Percentiles rank a stretch among this genome's conserved stretches.
Evolutionary conservation across 164 flowering plant genomes (phyloP).

Genomic region (Liriodendron chinense): DNA sequence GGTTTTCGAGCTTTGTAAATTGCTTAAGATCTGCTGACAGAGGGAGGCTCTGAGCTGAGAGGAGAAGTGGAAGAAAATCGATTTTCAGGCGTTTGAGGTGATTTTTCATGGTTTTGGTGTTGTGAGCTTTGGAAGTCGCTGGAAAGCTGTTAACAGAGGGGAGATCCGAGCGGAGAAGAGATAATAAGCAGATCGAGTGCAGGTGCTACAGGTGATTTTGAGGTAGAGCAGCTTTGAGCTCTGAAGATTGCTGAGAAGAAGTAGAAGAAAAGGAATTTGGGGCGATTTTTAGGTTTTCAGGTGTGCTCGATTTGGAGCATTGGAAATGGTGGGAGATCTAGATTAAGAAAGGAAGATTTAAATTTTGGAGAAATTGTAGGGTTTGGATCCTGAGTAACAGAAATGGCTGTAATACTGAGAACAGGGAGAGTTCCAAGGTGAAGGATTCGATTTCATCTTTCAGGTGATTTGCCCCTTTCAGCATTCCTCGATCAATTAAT

Average conservation of each 20-base stretch:
- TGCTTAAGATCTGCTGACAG: background rate
- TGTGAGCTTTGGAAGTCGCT: background rate
- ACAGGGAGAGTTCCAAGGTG: background rate
- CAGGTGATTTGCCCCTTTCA: background rate
- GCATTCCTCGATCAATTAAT: background rate
- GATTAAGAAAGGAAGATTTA: background rate
- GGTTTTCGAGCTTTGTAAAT: background rate
- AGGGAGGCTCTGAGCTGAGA: background rate
- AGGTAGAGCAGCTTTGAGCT: background rate
- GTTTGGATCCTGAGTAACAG: slow-evolving; percentile 1
- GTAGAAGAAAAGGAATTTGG: background rate
- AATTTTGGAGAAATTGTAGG: background rate
- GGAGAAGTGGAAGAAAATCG: background rate
- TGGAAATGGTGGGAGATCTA: background rate
- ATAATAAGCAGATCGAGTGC: background rate
- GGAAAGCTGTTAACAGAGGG: background rate
- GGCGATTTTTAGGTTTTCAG: background rate
- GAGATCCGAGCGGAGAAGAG: background rate
- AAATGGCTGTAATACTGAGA: background rate
- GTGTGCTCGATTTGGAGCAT: background rate
- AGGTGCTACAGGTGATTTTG: background rate
- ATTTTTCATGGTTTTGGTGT: background rate
- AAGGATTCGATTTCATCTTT: background rate
- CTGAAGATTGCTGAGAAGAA: background rate
- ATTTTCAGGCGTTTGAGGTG: background rate